Base-by-base conservation (phyloP, 192 early-diverging fungal species). In the Rhizoclosmatium sp. region DNA sequence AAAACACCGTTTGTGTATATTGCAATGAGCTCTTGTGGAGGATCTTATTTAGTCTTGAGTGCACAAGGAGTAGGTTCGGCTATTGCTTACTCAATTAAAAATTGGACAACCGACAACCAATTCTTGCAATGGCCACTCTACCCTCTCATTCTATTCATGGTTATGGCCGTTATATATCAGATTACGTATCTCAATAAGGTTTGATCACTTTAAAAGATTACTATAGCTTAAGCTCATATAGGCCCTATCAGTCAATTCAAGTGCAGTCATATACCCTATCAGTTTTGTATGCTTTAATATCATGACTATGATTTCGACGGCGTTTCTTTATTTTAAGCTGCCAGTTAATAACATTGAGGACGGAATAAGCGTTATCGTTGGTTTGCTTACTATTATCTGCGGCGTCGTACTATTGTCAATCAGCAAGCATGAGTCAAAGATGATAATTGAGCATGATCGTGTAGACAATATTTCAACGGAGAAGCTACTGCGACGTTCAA, bases 171-270 rank as follows among this genome's bases (percentile, higher is more conserved):
- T 10, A n/a, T 91, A 19, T 82, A 81, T 0, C 89, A 92, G 69
- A 84, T 92, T 51, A 83, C 89, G 71, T 92, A 89, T 69, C 76
- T 92, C 16, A 92, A 92, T 79, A 87, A 89, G 77, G 90, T 89
- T 1, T 80, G 92, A 14, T 85, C 85, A 66, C 54, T 90, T 12
- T 92, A 91, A 78, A 88, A 87, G 59, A 87, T 91, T 2, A 87
- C 91, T 10, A 86, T 92, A 61, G 91, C 92, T 48, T 92, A 90
- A 9, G 91, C 91, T 0, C 80, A 31, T 31, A 0, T 31, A 31
- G 31, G 31, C 31, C 31, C 31, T 31, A 0, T 31, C 31, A 31
- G 31, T 31, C 31, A 31, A 31, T 31, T 31, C 31, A 31, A 31
- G 31, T 31, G 92, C 4, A 89, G 91, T 31, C 31, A 31, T 31